Percentiles rank a stretch among this genome's conserved stretches.
Conservation (phyloP, 495 filamentous ascomycete species). For the Zalerion maritima region DNA sequence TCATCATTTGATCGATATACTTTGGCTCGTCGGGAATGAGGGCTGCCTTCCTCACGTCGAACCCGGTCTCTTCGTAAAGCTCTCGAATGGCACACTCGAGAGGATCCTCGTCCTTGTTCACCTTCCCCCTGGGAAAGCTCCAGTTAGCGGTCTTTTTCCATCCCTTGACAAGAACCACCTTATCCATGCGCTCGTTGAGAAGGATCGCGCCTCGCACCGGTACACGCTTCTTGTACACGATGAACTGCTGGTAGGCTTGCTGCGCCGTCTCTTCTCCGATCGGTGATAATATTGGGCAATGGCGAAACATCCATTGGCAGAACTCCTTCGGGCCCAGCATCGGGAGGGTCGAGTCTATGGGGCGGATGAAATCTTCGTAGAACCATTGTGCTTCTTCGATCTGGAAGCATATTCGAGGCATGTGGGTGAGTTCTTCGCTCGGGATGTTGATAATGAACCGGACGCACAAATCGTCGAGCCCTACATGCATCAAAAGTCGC, state of each 20-base stretch:
- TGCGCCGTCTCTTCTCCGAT: constrained; percentile 65
- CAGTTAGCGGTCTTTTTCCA: constrained; percentile 95
- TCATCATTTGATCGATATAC: constrained; percentile 72
- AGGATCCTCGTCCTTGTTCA: constrained; percentile 90
- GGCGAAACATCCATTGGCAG: constrained; percentile 75
- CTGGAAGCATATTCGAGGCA: constrained; percentile 93
- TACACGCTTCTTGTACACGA: constrained; percentile 84
- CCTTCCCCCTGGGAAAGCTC: constrained; percentile 94
- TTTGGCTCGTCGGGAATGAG: constrained; percentile 58
- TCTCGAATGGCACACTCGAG: constrained; percentile 85
- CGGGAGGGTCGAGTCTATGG: constrained; percentile 69
- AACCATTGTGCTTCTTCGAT: constrained; percentile 99
- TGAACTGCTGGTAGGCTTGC: constrained; percentile 73
- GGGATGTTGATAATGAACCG: constrained; percentile 94
- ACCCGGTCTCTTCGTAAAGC: constrained; percentile 92
- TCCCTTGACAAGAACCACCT: constrained; percentile 82
- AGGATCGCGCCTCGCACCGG: constrained; percentile 89
- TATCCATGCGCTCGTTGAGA: constrained; percentile 81
- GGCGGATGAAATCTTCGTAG: constrained; percentile 97
- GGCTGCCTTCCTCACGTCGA: constrained; percentile 58
- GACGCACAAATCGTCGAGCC: constrained; percentile 92
- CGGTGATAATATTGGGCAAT: constrained; percentile 73
- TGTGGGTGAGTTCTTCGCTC: constrained; percentile 70
- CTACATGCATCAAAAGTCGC: no score
- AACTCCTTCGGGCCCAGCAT: constrained; percentile 72